Evolutionary conservation across 1,284 basidiomycete species (phyloP), one percentile per base, ranked within the genome.

Genomic region (Leccinum angustisporum): DNA sequence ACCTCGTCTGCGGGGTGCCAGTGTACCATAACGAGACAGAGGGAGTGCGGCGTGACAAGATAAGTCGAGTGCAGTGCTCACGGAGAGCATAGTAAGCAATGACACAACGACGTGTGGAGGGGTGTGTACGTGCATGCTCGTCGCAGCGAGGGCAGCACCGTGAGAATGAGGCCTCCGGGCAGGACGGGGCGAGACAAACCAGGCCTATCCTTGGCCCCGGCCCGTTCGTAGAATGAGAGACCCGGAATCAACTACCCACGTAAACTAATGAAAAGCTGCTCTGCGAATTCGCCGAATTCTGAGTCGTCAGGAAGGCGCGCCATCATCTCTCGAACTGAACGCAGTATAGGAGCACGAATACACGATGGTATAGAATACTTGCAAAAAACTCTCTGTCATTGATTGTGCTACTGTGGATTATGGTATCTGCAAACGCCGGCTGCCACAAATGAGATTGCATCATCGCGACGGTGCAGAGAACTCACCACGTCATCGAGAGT

Each of bases 281-380:
- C 80, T 5, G 84, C 66, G 62, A 74, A 72, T 61, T 72, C 68
- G 30, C 80, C 77, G 14, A 81, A 63, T 2, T 64, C 18, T 1
- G 69, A 70, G 50, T 76, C 68, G 31, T 78, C 70, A 1, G 76
- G 76, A 48, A 81, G 72, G 36, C 78, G 78, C 4, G 86, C 79
- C 84, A 88, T 84, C n/a, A 83, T 63, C 81, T 80, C 72, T 88
- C 86, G 36, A 87, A 79, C 85, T 87, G 60, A 40, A n/a, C 16
- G 30, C 5, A 1, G 14, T n/a, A 9, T 66, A 27, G 68, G 62
- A 27, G 6, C 52, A n/a, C 9, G 36, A 27, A 43, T 6, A 43
- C 40, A 48, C 4, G 9, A 40, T 54, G 18, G 9, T 13, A 25
- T 4, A 10, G 40, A 38, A 31, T 30, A 63, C 80, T 69, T 70